These are phyloP conservation scores for Cytospora paraplurivora DNA, from an alignment of 2,329 filamentous ascomycete species.

Conservation along the genomic window DNA sequence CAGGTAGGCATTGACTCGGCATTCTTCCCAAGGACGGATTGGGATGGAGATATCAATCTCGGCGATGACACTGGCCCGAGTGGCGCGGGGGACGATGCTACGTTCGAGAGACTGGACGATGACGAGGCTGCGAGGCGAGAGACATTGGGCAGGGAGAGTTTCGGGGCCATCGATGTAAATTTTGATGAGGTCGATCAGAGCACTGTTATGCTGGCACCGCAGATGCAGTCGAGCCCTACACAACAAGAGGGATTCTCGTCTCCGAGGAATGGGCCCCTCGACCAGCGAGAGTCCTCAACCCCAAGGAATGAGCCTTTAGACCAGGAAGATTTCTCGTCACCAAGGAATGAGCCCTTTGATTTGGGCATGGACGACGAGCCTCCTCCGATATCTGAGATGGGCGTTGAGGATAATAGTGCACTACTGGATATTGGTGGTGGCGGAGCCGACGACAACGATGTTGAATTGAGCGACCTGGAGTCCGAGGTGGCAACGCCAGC, in stretches of 20 bases:
- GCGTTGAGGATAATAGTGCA: background rate
- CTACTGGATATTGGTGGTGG: slow-evolving; percentile 11
- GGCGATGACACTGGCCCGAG: slow-evolving; percentile 39
- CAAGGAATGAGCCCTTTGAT: slow-evolving; percentile 1
- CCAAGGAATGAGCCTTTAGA: slow-evolving; percentile 35
- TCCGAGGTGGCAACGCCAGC: slow-evolving; percentile 3
- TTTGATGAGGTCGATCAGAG: slow-evolving; percentile 50
- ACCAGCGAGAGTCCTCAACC: slow-evolving; percentile 4
- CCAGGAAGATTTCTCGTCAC: slow-evolving; percentile 3
- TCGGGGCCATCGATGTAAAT: slow-evolving; percentile 52
- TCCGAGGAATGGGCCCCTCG: slow-evolving; percentile 35
- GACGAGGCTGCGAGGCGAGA: slow-evolving; percentile 45
- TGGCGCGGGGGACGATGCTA: slow-evolving; percentile 39
- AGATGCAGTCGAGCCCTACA: slow-evolving; percentile 31
- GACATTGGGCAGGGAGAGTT: slow-evolving; percentile 49
- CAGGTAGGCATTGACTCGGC: slow-evolving; percentile 51
- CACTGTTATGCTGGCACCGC: slow-evolving; percentile 51
- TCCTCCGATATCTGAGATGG: slow-evolving; percentile 5
- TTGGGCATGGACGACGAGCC: slow-evolving; percentile 19
- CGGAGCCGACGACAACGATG: slow-evolving; percentile 30
- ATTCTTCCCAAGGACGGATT: slow-evolving; percentile 52
- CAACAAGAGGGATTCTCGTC: slow-evolving; percentile 31
- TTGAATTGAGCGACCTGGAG: slow-evolving; percentile 28
- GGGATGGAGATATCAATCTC: slow-evolving; percentile 48
- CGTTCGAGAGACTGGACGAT: slow-evolving; percentile 45